phyloP scores from a whole-genome alignment of 179 eudicot species.

The Vitellaria paradoxa region DNA sequence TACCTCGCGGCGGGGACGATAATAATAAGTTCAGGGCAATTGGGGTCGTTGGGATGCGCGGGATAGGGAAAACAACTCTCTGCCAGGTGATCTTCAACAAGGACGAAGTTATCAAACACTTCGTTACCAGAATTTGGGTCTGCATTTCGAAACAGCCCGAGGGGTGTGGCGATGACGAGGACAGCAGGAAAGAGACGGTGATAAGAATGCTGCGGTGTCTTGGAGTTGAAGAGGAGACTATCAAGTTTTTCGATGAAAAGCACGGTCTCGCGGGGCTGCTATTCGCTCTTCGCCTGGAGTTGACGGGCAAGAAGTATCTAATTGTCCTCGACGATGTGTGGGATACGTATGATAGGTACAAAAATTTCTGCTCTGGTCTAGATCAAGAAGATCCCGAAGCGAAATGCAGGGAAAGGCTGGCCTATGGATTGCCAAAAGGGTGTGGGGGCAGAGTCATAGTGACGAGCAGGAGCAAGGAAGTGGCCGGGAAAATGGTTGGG shows the following conservation, averaged over 20 bases:
- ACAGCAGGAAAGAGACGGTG: conserved; percentile 22
- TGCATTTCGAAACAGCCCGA: conserved; percentile 23
- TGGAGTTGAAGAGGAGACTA: conserved; percentile 24
- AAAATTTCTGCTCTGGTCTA: not conserved
- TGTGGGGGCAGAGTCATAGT: conserved; percentile 25
- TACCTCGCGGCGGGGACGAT: too few species aligned
- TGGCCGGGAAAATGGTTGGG: not conserved
- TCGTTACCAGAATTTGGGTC: conserved; percentile 27
- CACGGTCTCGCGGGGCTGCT: conserved; percentile 16
- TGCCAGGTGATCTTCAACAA: conserved; percentile 18
- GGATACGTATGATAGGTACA: not conserved
- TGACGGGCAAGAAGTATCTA: conserved; percentile 27
- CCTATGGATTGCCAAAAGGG: conserved; percentile 32
- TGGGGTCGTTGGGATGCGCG: not conserved
- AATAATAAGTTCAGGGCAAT: conserved; percentile 23
- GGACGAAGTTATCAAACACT: conserved; percentile 6
- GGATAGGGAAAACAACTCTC: conserved; percentile 8
- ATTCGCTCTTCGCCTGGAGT: conserved; percentile 20
- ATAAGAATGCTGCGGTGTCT: conserved; percentile 22
- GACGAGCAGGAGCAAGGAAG: conserved; percentile 15
- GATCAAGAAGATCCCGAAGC: not conserved
- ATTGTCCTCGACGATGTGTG: conserved; percentile 1
- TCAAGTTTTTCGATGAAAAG: not conserved
- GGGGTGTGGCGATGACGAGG: not conserved
- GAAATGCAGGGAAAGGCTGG: conserved; percentile 3